Evolutionary conservation across 805 yeast genomes (phyloP).

Genomic region (Saccharomycopsis capsularis): DNA sequence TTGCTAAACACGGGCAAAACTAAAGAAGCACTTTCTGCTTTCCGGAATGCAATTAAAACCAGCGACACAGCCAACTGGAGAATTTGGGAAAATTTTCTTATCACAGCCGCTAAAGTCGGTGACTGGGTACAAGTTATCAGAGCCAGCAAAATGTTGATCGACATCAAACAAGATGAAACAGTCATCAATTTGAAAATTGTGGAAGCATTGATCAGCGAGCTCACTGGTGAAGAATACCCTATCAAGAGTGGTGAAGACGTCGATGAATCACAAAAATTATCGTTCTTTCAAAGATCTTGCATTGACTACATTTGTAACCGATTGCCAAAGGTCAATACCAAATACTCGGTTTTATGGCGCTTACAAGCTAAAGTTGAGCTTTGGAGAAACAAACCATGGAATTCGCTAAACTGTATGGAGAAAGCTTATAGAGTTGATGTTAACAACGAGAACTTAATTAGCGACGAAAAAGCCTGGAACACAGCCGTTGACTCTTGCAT

Average conservation of each 20-base stretch:
- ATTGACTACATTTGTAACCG: slow-evolving; percentile 62
- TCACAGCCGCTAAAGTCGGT: slow-evolving; percentile 72
- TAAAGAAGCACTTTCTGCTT: slow-evolving; percentile 77
- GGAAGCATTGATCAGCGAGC: slow-evolving; percentile 61
- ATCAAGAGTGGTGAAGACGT: slow-evolving; percentile 22
- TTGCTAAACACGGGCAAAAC: slow-evolving; percentile 55
- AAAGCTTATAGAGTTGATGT: slow-evolving; percentile 74
- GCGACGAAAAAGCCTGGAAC: slow-evolving; percentile 60
- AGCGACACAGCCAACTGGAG: slow-evolving; percentile 78
- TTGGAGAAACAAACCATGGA: slow-evolving; percentile 88
- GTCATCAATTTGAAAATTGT: slow-evolving; percentile 73
- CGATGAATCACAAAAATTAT: slow-evolving; percentile 32
- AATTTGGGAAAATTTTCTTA: slow-evolving; percentile 80
- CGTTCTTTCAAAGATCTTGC: slow-evolving; percentile 62
- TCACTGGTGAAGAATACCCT: slow-evolving; percentile 48
- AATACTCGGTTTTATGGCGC: slow-evolving; percentile 60
- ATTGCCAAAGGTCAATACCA: slow-evolving; percentile 64
- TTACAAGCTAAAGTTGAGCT: slow-evolving; percentile 76
- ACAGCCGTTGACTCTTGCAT: slow-evolving; percentile 72
- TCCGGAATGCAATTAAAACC: slow-evolving; percentile 66
- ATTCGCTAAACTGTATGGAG: slow-evolving; percentile 76
- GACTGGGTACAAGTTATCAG: slow-evolving; percentile 84
- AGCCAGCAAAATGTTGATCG: slow-evolving; percentile 62
- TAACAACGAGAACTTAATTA: slow-evolving; percentile 56
- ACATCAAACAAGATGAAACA: slow-evolving; percentile 47